Conservation (phyloP, 78 protist genomes). For the Protostelium mycophagum region DNA sequence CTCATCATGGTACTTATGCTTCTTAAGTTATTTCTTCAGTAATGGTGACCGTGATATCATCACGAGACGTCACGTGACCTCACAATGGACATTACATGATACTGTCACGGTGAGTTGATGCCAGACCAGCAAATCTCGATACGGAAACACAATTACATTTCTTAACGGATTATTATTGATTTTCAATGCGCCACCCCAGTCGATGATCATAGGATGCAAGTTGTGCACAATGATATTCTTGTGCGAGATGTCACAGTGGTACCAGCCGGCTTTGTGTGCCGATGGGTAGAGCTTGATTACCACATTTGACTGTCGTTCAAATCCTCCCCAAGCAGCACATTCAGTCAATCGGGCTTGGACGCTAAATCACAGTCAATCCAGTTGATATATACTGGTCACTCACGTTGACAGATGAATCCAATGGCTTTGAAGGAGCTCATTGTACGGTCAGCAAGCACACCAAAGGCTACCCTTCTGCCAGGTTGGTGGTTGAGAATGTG, state of each 20-base stretch:
- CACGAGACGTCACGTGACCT: too few species aligned
- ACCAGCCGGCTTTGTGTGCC: conserved; percentile 2
- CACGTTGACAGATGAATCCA: background rate
- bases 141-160: background rate
- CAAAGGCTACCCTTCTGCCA: background rate
- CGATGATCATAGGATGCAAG: background rate
- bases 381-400: background rate
- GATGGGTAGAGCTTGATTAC: background rate
- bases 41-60: too few species aligned
- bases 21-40: too few species aligned
- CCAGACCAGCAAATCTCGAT: conserved; percentile 1
- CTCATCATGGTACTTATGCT: too few species aligned
- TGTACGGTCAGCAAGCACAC: conserved; percentile 1
- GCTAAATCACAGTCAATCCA: conserved; percentile 1
- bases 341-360: background rate
- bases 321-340: conserved; percentile 2
- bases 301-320: background rate
- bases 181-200: conserved; percentile 2
- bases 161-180: background rate
- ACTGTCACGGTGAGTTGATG: conserved; percentile 1
- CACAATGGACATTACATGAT: too few species aligned
- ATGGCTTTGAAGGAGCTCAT: background rate
- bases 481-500: conserved; percentile 1
- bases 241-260: background rate
- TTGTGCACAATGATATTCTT: background rate